These are phyloP conservation scores for Apiospora koreana DNA, from an alignment of 2,329 filamentous ascomycete species.

Conservation along the genomic window DNA sequence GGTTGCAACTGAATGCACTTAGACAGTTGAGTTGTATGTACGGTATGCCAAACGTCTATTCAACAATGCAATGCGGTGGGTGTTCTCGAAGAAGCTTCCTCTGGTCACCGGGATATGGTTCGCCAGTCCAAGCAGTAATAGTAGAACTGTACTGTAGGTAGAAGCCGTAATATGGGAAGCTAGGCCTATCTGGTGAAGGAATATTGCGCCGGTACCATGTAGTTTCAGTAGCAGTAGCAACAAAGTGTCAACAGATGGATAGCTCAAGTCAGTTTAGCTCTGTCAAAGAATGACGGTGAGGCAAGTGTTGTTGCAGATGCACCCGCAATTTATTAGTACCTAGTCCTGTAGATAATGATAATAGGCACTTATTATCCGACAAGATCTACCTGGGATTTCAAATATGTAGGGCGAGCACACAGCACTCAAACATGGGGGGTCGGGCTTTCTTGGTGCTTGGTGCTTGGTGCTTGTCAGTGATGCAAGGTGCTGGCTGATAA, in stretches of 20 bases:
- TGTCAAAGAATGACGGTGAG: neutral
- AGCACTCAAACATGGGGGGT: neutral
- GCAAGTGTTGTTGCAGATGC: constrained; percentile 1
- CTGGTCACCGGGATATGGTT: neutral
- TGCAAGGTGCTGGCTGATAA: constrained; percentile 8
- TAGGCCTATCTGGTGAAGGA: neutral
- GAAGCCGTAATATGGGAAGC: neutral
- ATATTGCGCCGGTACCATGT: neutral
- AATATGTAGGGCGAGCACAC: neutral
- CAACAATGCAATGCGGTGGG: neutral
- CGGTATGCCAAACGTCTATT: constrained; percentile 2
- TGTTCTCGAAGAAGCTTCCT: neutral
- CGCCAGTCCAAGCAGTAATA: neutral
- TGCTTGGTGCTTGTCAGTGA: neutral
- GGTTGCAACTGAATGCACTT: constrained; percentile 1
- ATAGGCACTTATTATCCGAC: neutral
- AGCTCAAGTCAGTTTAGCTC: neutral
- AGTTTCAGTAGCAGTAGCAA: neutral
- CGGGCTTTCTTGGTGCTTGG: neutral
- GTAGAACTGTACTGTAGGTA: too few species aligned
- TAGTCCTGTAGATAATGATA: too few species aligned
- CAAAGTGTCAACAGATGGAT: neutral
- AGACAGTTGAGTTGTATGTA: neutral
- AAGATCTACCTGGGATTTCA: neutral
- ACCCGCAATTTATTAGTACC: neutral